Evolutionary conservation across 176 grass and related monocot species (phyloP), one percentile per base, ranked within the genome.

Genomic region (Eragrostis curvula): DNA sequence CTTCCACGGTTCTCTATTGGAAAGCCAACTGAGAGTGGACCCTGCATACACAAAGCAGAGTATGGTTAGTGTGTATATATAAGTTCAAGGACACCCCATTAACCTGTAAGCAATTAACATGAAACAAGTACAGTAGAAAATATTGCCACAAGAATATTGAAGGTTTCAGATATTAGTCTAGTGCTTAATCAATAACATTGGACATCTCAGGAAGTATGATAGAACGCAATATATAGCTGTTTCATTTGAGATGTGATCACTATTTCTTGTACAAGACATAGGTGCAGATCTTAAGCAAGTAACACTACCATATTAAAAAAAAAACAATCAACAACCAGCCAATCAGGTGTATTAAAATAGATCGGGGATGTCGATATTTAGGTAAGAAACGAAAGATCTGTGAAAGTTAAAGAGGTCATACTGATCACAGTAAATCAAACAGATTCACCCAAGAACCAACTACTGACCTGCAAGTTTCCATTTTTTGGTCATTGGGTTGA

Each of bases 1-100:
- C 51, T 81, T 13, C 89, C 89, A 12, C 95, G 87, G 51, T 97
- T 97, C 58, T 97, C 90, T 52, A 94, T 29, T 0, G 92, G 95
- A 77, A 97, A 94, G 14, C 70, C 88, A 18, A 57, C 80, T 17
- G 87, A 92, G 12, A 98, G 78, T 43, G 81, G 83, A 25, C 95
- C 95, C 92, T 95, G 75, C 44, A 87, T 23, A 79, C 50, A 74
- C 14, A 41, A 68, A 57, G 6, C 6, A 28, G 40, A 61, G 13
- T 28, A 18, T 61, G 14, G 47, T 46, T 79, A 79, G 24, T 16
- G 29, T 4, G 79, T 66, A 36, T 45, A 40, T 8, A 45, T 3
- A 20, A 4, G 32, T 36, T 36, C 67, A 41, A 43, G 60, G 18
- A n/a, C 15, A 16, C 1, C 6, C 6, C 9, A 10, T 36, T 61